Evolutionary conservation across 495 filamentous ascomycete genomes (phyloP).

Genomic region (Astrocystis sublimbata): DNA sequence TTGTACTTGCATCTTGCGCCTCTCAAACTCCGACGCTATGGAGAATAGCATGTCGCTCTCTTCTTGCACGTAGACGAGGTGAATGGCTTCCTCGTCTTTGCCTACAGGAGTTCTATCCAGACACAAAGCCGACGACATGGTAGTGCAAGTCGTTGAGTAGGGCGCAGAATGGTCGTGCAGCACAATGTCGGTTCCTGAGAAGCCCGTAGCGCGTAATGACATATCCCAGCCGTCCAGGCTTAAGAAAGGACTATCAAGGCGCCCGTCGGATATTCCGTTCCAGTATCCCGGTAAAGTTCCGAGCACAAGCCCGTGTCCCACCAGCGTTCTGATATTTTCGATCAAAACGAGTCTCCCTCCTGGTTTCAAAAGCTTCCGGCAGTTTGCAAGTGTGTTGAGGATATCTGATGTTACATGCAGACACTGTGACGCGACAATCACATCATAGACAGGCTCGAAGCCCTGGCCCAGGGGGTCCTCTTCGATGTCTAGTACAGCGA

Average conservation of each 20-base stretch:
- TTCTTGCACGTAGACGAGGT: no score
- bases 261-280: constrained; percentile 40
- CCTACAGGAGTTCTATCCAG: no score
- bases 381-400: constrained; percentile 29
- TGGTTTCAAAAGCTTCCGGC: constrained; percentile 25
- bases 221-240: constrained; percentile 38
- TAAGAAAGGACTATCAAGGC: constrained; percentile 31
- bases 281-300: constrained; percentile 50
- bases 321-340: neutral
- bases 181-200: constrained; percentile 34
- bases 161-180: constrained; percentile 1
- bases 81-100: no score
- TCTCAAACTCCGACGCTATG: no score
- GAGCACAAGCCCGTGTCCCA: constrained; percentile 15
- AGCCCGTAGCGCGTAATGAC: constrained; percentile 36
- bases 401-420: constrained; percentile 44
- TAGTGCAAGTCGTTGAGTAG: no score
- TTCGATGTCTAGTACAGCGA: neutral
- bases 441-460: constrained; percentile 22
- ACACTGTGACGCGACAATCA: constrained; percentile 38
- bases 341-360: neutral
- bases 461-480: constrained; percentile 17
- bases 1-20: no score
- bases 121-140: neutral
- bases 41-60: no score